Evolutionary conservation across 208 protist species (phyloP), one percentile per base, ranked within the genome.

Genomic region (Giardia muris): DNA sequence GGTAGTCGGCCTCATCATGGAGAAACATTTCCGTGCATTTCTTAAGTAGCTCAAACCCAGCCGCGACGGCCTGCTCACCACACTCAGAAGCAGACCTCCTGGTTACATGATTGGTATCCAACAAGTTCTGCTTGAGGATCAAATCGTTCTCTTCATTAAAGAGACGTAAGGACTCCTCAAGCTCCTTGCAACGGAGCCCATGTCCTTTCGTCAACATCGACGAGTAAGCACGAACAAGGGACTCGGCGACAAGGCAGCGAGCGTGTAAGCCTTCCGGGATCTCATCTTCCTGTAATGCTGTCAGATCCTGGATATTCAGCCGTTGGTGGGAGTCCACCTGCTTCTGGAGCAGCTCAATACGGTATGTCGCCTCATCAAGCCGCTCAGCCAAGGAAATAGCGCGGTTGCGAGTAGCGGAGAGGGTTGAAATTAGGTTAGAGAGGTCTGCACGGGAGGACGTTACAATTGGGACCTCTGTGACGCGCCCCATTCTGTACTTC

Each of bases 81-180:
- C 30, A 30, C 57, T 76, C 19, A 30, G 57, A 76, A 30, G 19
- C 30, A 30, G 19, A 39, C 30, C 57, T 76, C 10, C 10, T 30
- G 19, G 57, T 39, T 10, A 76, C 30, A 10, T 76, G 10, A 30
- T 30, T 76, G 30, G 57, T 76, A 39, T 76, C 19, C 10, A 76
- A 30, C 19, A 76, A 39, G 30, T 10, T 30, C 57, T 76, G 10
- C 19, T 10, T 76, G 19, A 76, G 57, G 10, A 76, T 39, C 57
- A 76, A 30, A 76, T 76, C 57, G 57, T 76, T 76, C 30, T 76
- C 57, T 30, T 76, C 57, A 76, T 76, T 76, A 76, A 76, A 76
- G 10, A 76, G 57, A 10, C 57, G 57, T 30, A 76, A 76, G 57
- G 57, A 76, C 57, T 76, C 57, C 30, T 76, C 57, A 10, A 76